A percentile compares a stretch with the other conserved stretches of the same genome.
Evolutionary conservation across 1,139 yeast genomes (phyloP).

Genomic region (Lodderomyces orthopsilosis): DNA sequence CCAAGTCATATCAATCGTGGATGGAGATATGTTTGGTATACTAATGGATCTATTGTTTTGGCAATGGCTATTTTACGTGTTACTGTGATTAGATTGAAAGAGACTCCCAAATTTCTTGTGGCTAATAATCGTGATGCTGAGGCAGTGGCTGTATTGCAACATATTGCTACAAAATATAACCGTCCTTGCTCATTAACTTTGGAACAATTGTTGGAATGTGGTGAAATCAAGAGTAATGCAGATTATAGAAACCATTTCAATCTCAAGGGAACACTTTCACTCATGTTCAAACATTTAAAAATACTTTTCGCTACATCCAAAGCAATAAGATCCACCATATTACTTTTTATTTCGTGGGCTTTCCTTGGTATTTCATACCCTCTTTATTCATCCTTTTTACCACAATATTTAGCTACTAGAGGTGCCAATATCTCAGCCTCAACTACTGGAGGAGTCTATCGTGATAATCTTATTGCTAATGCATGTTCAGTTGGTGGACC

Average conservation of each 20-base stretch:
- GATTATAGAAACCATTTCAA: constrained; percentile 21
- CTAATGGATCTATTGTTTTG: constrained; percentile 52
- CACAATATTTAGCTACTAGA: constrained; percentile 35
- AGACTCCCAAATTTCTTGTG: constrained; percentile 57
- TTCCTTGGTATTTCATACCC: constrained; percentile 39
- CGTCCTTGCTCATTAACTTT: constrained; percentile 42
- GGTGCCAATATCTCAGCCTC: constrained; percentile 36
- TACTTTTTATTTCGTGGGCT: constrained; percentile 35
- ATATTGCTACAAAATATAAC: constrained; percentile 41
- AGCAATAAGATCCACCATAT: constrained; percentile 26
- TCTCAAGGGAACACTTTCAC: constrained; percentile 18
- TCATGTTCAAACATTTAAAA: constrained; percentile 23
- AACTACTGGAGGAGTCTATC: constrained; percentile 27
- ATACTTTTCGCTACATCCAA: constrained; percentile 27
- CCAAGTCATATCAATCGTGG: constrained; percentile 49
- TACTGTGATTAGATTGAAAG: constrained; percentile 46
- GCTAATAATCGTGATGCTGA: constrained; percentile 52
- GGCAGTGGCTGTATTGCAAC: constrained; percentile 37
- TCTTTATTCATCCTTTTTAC: constrained; percentile 38
- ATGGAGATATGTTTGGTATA: constrained; percentile 59
- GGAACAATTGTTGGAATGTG: constrained; percentile 44
- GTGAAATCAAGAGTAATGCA: constrained; percentile 31
- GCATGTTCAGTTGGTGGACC: constrained; percentile 33
- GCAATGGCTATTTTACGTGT: constrained; percentile 47
- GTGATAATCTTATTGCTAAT: constrained; percentile 30